Base-by-base conservation (phyloP, 352 stramenopile genomes). In the Phytophthora fragariaefolia region DNA sequence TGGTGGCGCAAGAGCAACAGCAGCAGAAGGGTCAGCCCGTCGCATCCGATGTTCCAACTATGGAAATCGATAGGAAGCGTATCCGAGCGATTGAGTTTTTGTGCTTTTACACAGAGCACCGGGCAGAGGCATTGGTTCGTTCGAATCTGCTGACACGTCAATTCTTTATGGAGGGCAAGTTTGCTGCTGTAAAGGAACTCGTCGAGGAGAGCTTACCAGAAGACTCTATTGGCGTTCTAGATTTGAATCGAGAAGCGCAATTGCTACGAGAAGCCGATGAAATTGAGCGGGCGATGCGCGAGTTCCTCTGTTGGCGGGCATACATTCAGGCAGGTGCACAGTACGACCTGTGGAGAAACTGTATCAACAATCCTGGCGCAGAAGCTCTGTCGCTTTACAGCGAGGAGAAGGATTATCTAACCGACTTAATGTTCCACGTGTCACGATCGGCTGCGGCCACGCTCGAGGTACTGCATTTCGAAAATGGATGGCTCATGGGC, bases 401-500 rank as follows among this genome's bases (percentile, higher is more conserved):
- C 30, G 83, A 96, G 56, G 86, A 95, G 66, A 93, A 94, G 66
- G 73, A 87, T 12, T 88, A 87, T 51, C 53, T 95, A 38, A 73
- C 76, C 5, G 83, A 92, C 34, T 66, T 96, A 20, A 92, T 92
- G 80, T 90, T 91, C 64, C 83, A 92, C 45, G 82, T 85, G 10
- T 85, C 85, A 10, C 69, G 78, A 4, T 80, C 85, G 0, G 71
- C 73, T 26, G 72, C 70, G 1, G 75, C 74, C 8, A 74, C 87
- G n/a, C 53, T 90, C n/a, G 84, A 91, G 32, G 84, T 79, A 32
- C 73, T 96, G 48, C 83, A 93, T 40, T 96, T 96, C 63, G 85
- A 92, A 58, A 75, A 90, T 22, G 88, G 83, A 10, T 96, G 88
- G 88, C 72, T 94, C 45, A 40, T 76, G 26, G 54, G 71, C n/a